Percentiles rank a stretch among this genome's conserved stretches.
phyloP scores from a whole-genome alignment of 257 asterid species.

The Eucommia ulmoides region DNA sequence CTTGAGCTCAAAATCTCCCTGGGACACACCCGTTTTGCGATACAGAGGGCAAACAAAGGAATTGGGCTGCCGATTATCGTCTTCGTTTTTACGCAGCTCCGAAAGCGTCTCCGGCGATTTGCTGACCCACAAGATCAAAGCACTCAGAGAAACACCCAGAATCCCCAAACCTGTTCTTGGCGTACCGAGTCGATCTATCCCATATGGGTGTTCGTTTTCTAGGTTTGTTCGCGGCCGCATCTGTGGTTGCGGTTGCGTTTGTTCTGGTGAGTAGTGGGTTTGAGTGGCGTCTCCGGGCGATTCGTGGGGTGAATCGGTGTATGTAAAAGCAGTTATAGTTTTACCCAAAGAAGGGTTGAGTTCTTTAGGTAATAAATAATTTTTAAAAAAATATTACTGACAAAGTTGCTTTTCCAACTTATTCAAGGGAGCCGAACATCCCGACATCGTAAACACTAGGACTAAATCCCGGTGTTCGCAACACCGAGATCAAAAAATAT shows the following conservation, averaged over 20 bases:
- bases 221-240: too few species aligned
- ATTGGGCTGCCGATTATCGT: slow-evolving; percentile 25
- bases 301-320: slow-evolving; percentile 19
- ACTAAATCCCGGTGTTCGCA: too few species aligned
- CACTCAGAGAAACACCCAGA: slow-evolving; percentile 28
- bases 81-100: slow-evolving; percentile 24
- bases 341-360: slow-evolving; percentile 61
- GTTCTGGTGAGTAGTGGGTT: not conserved
- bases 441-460: too few species aligned
- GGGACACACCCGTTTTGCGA: slow-evolving; percentile 21
- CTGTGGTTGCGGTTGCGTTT: slow-evolving; percentile 4
- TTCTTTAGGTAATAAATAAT: too few species aligned
- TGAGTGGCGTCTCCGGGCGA: not conserved
- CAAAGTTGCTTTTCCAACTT: too few species aligned
- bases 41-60: slow-evolving; percentile 45
- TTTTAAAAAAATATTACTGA: too few species aligned
- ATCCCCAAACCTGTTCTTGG: slow-evolving; percentile 22
- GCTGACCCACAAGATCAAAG: slow-evolving; percentile 36
- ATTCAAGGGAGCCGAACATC: too few species aligned
- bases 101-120: slow-evolving; percentile 22
- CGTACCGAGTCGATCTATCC: slow-evolving; percentile 8
- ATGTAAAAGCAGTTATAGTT: slow-evolving; percentile 58
- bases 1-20: slow-evolving; percentile 34
- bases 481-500: too few species aligned
- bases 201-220: too few species aligned